Conservation (phyloP, 352 stramenopile species). For the Globisporangium irregulare region DNA sequence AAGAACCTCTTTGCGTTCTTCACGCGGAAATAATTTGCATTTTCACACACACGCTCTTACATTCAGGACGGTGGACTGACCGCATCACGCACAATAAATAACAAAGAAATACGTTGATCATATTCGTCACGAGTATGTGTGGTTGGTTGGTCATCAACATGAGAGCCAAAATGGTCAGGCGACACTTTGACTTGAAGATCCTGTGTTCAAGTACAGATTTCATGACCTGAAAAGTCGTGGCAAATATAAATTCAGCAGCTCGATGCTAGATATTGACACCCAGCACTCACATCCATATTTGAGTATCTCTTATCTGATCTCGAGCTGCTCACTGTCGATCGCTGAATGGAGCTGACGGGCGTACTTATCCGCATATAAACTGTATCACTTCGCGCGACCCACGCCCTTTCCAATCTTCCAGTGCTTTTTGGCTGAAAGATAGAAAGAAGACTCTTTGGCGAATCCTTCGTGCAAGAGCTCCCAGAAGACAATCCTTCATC, state of each 20-base stretch:
- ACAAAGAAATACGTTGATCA: not conserved
- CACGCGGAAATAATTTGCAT: conserved; percentile 22
- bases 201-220: not conserved
- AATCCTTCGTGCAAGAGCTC: not conserved
- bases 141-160: not conserved
- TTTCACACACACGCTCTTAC: not conserved
- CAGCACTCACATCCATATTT: not conserved
- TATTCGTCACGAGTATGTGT: not conserved
- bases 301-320: not conserved
- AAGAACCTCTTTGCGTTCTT: conserved; percentile 76
- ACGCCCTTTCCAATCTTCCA: conserved; percentile 9
- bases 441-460: conserved; percentile 12
- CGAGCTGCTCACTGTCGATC: not conserved
- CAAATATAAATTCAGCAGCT: not conserved
- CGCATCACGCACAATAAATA: not conserved
- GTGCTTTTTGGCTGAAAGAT: conserved; percentile 8
- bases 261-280: not conserved
- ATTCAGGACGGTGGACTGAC: not conserved
- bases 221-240: not conserved
- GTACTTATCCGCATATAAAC: not conserved
- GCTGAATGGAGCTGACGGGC: conserved; percentile 9
- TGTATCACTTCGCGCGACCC: not conserved
- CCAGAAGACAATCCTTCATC: not conserved
- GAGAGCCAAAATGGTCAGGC: not conserved
- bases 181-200: not conserved